A percentile compares a stretch with the other conserved stretches of the same genome.
Conservation (phyloP, 768 basidiomycete genomes). For the Tremella mesenterica region DNA sequence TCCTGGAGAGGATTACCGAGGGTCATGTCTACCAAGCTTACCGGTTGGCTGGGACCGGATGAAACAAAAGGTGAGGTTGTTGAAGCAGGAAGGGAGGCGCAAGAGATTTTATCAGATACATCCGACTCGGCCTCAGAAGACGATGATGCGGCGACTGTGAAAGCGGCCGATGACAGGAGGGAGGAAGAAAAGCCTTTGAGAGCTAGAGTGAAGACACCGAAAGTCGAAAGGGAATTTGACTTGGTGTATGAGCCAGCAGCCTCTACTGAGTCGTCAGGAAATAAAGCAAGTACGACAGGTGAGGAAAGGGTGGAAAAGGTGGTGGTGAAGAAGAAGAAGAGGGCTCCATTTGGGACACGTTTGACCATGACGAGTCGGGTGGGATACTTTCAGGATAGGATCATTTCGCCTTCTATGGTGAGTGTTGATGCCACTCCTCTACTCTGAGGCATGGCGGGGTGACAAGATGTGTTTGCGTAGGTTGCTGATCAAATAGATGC, state of each 20-base stretch:
- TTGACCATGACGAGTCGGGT: slow-evolving; percentile 92
- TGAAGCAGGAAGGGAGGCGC: slow-evolving; percentile 4
- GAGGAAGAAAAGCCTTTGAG: slow-evolving; percentile 69
- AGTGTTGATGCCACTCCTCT: too few species aligned
- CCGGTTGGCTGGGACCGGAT: slow-evolving; percentile 21
- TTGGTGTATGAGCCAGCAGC: slow-evolving; percentile 3
- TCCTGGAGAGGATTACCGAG: slow-evolving; percentile 22
- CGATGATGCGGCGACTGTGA: slow-evolving; percentile 51
- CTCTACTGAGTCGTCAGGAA: too few species aligned
- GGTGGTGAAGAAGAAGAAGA: slow-evolving; percentile 45
- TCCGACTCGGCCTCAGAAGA: slow-evolving; percentile 52
- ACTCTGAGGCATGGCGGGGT: background rate
- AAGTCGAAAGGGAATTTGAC: slow-evolving; percentile 37
- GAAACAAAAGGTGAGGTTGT: background rate
- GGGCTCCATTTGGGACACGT: slow-evolving; percentile 65
- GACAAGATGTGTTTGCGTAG: too few species aligned
- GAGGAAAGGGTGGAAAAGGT: slow-evolving; percentile 35
- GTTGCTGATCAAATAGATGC: slow-evolving; percentile 68
- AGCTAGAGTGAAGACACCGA: slow-evolving; percentile 53
- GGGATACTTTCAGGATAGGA: slow-evolving; percentile 85
- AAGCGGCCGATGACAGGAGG: slow-evolving; percentile 41
- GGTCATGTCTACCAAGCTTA: slow-evolving; percentile 30
- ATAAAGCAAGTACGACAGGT: slow-evolving; percentile 51
- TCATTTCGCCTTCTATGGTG: slow-evolving; percentile 94
- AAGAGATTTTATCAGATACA: slow-evolving; percentile 26